Percentiles rank a stretch among this genome's conserved stretches.
Evolutionary conservation across 2,329 filamentous ascomycete species (phyloP).

Genomic region (Fusarium torreyae): DNA sequence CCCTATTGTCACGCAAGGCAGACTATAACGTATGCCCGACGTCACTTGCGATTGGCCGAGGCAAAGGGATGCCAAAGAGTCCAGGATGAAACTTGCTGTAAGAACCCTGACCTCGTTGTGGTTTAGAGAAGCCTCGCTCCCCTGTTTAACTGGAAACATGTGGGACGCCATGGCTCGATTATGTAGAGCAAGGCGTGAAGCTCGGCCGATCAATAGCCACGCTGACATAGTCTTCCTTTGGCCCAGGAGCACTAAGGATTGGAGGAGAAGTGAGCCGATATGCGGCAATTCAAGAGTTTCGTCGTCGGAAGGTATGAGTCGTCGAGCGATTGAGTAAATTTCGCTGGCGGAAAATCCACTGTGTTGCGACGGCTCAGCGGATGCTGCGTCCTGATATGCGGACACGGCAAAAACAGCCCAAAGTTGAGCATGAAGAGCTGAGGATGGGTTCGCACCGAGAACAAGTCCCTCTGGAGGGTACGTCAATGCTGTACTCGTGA

Average conservation of each 20-base stretch:
- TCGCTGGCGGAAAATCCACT: conserved; percentile 45
- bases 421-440: conserved; percentile 65
- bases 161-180: conserved; percentile 34
- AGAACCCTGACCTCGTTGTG: conserved; percentile 46
- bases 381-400: conserved; percentile 65
- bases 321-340: conserved; percentile 67
- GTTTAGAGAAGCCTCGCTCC: conserved; percentile 25
- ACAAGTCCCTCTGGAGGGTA: conserved; percentile 58
- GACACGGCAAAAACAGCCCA: conserved; percentile 73
- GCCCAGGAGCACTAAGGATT: conserved; percentile 75
- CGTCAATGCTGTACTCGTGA: conserved; percentile 64
- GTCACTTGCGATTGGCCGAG: conserved; percentile 57
- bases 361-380: conserved; percentile 17
- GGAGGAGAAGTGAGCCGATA: conserved; percentile 62
- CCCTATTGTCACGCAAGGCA: conserved; percentile 34
- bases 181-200: conserved; percentile 64
- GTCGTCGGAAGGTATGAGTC: conserved; percentile 65
- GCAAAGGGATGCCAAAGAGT: conserved; percentile 69
- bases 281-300: conserved; percentile 62
- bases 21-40: conserved; percentile 34
- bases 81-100: conserved; percentile 74
- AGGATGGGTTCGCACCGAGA: conserved; percentile 53
- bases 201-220: conserved; percentile 75
- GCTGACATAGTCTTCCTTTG: conserved; percentile 70
- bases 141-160: conserved; percentile 42